Evolutionary conservation across 208 protist genomes (phyloP), one percentile per base, ranked within the genome.

Genomic region (Wallacemonas sp.): DNA sequence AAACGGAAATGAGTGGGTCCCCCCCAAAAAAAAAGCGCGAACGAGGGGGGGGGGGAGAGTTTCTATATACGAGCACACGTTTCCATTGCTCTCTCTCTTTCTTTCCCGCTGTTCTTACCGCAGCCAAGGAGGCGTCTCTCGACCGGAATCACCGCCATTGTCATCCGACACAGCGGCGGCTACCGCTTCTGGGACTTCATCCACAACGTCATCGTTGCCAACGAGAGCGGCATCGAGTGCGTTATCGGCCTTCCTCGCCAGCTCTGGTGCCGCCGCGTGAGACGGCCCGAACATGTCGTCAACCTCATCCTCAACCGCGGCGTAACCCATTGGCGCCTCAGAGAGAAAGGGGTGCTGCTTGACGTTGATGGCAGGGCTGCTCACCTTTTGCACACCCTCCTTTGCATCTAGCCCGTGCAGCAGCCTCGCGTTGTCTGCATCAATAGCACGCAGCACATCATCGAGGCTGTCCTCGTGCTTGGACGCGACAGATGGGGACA

Each of bases 71-170:
- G n/a, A n/a, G n/a, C n/a, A n/a, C n/a, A n/a, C n/a, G n/a, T n/a
- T n/a, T n/a, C n/a, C n/a, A n/a, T n/a, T n/a, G n/a, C n/a, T n/a
- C 36, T 41, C 36, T 41, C 6, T 17, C 9, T 41, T 14, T 41
- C 6, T 41, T 41, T 14, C 9, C 36, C 36, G 36, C 6, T 41
- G 36, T 14, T 41, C 22, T 64, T 39, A 27, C 11, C 71, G 69
- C 47, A 86, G 54, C 79, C 79, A 86, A 22, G 54, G 44, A 5
- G 79, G 79, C 1, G 79, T 86, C 3, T 60, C 70, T 22, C 75
- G 60, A 2, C 71, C 75, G 17, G 74, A 81, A 6, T 55, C 63
- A 19, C 38, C 64, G 30, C 46, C 66, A 12, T 28, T 27, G 38
- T 34, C 60, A 51, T 28, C 46, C 41, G 34, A 21, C 15, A 26